A percentile compares a stretch with the other conserved stretches of the same genome.
These are phyloP conservation scores for Coemansia sp. DNA, from an alignment of 192 early-diverging fungal species.

Conservation along the genomic window DNA sequence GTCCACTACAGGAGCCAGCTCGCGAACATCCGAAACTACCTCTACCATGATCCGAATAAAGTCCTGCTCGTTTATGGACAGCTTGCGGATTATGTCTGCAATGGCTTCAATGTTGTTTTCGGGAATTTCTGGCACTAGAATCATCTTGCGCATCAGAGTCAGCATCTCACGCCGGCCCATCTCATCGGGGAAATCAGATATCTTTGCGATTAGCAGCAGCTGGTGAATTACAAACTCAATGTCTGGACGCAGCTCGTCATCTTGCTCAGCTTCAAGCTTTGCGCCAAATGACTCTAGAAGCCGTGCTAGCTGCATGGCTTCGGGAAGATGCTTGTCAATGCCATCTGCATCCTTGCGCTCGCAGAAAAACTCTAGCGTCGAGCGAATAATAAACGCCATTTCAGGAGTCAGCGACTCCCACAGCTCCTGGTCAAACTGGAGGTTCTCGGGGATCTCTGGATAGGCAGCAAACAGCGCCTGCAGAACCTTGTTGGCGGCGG, in stretches of 20 bases:
- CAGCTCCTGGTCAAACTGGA: slow-evolving; percentile 56
- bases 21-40: slow-evolving; percentile 76
- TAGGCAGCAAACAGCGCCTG: slow-evolving; percentile 63
- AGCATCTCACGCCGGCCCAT: slow-evolving; percentile 80
- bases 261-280: slow-evolving; percentile 38
- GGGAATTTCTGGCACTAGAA: slow-evolving; percentile 70
- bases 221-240: slow-evolving; percentile 54
- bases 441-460: slow-evolving; percentile 63
- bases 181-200: slow-evolving; percentile 86
- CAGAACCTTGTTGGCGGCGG: slow-evolving; percentile 61
- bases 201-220: slow-evolving; percentile 72
- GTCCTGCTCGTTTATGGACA: slow-evolving; percentile 78
- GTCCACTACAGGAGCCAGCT: slow-evolving; percentile 36
- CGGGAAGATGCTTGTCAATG: slow-evolving; percentile 67
- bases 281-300: slow-evolving; percentile 45
- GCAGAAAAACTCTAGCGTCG: slow-evolving; percentile 44
- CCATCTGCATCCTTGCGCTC: slow-evolving; percentile 58
- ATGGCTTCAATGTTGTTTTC: slow-evolving; percentile 74
- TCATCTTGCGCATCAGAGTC: slow-evolving; percentile 72
- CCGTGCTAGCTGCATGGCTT: slow-evolving; percentile 59
- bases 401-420: slow-evolving; percentile 59
- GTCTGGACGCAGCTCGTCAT: slow-evolving; percentile 49
- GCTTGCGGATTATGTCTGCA: slow-evolving; percentile 72
- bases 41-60: slow-evolving; percentile 84
- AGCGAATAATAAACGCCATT: slow-evolving; percentile 52